These are phyloP conservation scores for Solanum sitiens DNA, from an alignment of 257 asterid species.

Conservation along the genomic window DNA sequence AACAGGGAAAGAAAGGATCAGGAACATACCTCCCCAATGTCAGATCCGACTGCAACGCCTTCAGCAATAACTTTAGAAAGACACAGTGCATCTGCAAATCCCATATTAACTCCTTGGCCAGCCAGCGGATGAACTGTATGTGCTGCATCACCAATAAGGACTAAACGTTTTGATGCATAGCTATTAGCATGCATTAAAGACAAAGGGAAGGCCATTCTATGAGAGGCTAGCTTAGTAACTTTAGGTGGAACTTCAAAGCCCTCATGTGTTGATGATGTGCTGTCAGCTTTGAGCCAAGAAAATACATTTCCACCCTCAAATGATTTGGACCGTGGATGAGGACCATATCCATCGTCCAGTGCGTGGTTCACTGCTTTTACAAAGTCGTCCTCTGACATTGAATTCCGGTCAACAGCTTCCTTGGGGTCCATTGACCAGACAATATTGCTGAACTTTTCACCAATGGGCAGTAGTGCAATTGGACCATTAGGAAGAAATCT, in stretches of 20 bases:
- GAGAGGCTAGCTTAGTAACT: constrained; percentile 46
- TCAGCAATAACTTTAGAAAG: constrained; percentile 70
- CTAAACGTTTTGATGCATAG: constrained; percentile 52
- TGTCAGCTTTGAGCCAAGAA: constrained; percentile 48
- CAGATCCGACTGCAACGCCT: constrained; percentile 85
- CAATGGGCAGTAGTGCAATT: constrained; percentile 83
- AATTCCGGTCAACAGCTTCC: constrained; percentile 51
- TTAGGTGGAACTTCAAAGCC: constrained; percentile 72
- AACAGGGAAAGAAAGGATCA: background rate
- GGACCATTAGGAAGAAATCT: constrained; percentile 85
- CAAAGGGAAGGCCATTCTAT: constrained; percentile 86
- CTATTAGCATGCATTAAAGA: constrained; percentile 74
- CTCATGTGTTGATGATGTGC: constrained; percentile 45
- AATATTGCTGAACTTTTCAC: constrained; percentile 81
- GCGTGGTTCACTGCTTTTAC: constrained; percentile 56
- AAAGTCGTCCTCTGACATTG: constrained; percentile 55
- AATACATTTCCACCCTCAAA: constrained; percentile 22
- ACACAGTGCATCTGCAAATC: constrained; percentile 75
- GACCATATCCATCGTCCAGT: constrained; percentile 72
- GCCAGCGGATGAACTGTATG: constrained; percentile 99
- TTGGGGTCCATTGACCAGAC: constrained; percentile 96
- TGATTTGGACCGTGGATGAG: constrained; percentile 48
- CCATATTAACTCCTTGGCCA: constrained; percentile 99
- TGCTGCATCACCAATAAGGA: constrained; percentile 91
- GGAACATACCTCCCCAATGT: constrained; percentile 79